Base-by-base conservation (phyloP, 495 filamentous ascomycete genomes). In the Trichocladium antarcticum region DNA sequence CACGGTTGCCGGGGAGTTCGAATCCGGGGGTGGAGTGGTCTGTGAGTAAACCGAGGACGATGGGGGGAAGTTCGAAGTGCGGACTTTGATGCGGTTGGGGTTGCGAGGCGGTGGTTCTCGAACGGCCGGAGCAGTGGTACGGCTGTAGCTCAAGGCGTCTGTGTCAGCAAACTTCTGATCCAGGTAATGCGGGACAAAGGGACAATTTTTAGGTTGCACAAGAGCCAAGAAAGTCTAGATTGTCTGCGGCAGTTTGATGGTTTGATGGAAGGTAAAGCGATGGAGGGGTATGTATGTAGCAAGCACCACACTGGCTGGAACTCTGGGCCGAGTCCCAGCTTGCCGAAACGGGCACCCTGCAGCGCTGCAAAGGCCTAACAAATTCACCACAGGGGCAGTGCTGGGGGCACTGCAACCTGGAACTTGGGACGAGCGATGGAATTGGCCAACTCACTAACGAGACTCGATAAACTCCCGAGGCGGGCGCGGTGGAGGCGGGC, bases 11-110 rank as follows among this genome's bases (percentile, higher is more conserved):
- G 67, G 50, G 38, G 53, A 60, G 64, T 42, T 43, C 38, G 41
- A 50, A 43, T 14, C 59, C 49, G 21, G 45, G 37, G 47, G 62
- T 49, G 40, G 60, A 58, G 27, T 56, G 58, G 38, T 62, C 53
- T 47, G 47, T 12, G 69, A 71, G 54, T 71, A 68, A 27, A 67
- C 45, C 24, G 69, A 68, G 17, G 71, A 70, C 12, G 62, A 15
- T n/a, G 68, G 58, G 15, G 68, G 68, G 22, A 56, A 55, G 42
- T 48, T 57, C 5, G 67, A 57, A 17, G 58, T 58, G 46, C 65
- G 70, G 24, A 61, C 41, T 19, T 48, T 52, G 36, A 62, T 54
- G 32, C 63, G 64, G 17, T 45, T 53, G 39, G 62, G 62, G 29
- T 64, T 65, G 52, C 63, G 55, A 10, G 54, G 62, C 21, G 62